phyloP scores from a whole-genome alignment of 441 rosid species.

The Eutrema salsugineum region DNA sequence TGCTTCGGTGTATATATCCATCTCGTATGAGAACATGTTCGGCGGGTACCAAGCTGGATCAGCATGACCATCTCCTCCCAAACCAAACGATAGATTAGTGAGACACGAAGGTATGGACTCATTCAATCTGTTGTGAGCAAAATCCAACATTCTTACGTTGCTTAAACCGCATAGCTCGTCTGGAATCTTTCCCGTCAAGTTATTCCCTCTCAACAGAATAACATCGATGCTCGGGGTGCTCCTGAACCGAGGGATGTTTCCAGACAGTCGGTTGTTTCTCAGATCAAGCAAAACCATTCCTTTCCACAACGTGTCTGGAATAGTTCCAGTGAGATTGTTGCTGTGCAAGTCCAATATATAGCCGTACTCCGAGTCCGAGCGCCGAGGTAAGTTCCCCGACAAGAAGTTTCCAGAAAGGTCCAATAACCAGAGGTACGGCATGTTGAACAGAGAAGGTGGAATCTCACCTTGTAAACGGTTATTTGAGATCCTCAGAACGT shows the following conservation, averaged over 20 bases:
- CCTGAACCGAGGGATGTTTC: conserved; percentile 6
- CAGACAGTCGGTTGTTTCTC: conserved; percentile 15
- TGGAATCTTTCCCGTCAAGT: conserved; percentile 11
- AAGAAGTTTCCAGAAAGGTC: conserved; percentile 26
- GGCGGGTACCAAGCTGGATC: conserved; percentile 3
- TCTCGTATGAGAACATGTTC: neutral
- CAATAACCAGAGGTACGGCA: neutral
- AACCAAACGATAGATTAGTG: neutral
- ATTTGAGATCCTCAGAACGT: neutral
- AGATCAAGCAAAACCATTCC: conserved; percentile 7
- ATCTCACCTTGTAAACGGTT: conserved; percentile 20
- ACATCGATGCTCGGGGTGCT: neutral
- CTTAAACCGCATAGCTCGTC: conserved; percentile 6
- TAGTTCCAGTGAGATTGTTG: conserved; percentile 6
- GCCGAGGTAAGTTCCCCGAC: conserved; percentile 6
- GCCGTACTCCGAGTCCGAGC: neutral
- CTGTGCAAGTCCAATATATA: conserved; percentile 17
- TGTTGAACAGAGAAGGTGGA: conserved; percentile 2
- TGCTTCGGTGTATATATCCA: neutral
- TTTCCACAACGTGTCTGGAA: conserved; percentile 3
- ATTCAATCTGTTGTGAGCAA: conserved; percentile 10
- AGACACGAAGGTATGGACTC: conserved; percentile 25
- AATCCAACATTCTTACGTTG: conserved; percentile 1
- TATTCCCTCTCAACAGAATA: conserved; percentile 19
- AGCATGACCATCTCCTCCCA: neutral